Conservation (phyloP, 1,284 basidiomycete genomes). For the Cutaneotrichosporon sp. region DNA sequence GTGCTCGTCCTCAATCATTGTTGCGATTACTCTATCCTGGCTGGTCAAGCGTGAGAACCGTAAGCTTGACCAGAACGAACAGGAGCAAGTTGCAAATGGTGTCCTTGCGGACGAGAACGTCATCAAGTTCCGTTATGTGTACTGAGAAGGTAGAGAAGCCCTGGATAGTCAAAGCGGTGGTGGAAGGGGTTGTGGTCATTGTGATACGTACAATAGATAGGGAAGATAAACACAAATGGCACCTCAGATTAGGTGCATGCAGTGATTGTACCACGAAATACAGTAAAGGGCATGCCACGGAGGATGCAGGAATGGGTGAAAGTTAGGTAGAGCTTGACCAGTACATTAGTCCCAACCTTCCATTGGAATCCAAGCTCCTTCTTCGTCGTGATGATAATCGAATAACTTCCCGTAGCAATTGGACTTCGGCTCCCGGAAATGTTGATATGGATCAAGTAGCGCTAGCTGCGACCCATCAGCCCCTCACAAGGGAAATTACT, state of each 20-base stretch:
- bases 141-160: no score
- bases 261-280: no score
- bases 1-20: conserved; percentile 13
- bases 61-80: conserved; percentile 6
- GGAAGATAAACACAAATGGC: no score
- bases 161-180: no score
- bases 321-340: neutral
- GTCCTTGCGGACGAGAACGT: neutral
- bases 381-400: conserved; percentile 24
- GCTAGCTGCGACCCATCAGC: conserved; percentile 17
- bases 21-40: neutral
- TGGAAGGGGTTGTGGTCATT: no score
- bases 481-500: no score
- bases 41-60: conserved; percentile 10
- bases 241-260: no score
- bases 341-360: neutral
- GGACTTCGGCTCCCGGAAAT: conserved; percentile 33
- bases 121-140: neutral
- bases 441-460: conserved; percentile 41
- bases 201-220: no score
- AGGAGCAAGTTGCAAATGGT: neutral
- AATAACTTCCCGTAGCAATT: conserved; percentile 44
- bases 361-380: neutral
- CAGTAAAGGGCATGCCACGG: no score
- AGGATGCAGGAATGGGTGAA: no score